Percentiles rank a stretch among this genome's conserved stretches.
These are phyloP conservation scores for Heterobasidion annosum DNA, from an alignment of 1,284 basidiomycete genomes.

Conservation along the genomic window DNA sequence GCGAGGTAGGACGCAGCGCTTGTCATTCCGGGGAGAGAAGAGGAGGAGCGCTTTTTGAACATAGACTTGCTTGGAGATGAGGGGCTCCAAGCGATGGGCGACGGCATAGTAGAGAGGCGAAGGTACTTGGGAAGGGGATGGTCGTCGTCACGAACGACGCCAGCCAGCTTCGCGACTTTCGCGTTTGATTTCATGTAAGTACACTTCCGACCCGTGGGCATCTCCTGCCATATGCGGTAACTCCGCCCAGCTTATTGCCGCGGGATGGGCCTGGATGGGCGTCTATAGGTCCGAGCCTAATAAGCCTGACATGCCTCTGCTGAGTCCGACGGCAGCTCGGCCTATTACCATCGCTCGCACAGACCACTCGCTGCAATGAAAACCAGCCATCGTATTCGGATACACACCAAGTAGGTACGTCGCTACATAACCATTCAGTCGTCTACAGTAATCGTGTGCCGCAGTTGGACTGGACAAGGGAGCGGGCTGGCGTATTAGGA, in stretches of 20 bases:
- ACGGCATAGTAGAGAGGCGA: conserved; percentile 28
- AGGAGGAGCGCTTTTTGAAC: conserved; percentile 47
- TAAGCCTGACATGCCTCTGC: too few relatives aligned
- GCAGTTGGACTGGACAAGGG: too few relatives aligned
- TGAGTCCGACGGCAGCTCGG: too few relatives aligned
- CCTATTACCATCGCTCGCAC: too few relatives aligned
- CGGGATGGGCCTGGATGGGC: too few relatives aligned
- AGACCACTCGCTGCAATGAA: too few relatives aligned
- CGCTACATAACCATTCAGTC: too few relatives aligned
- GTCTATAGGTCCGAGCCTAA: too few relatives aligned
- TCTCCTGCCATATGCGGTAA: not conserved
- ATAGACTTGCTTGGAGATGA: conserved; percentile 43
- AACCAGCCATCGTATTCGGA: too few relatives aligned
- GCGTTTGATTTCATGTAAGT: not conserved
- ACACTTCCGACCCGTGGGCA: not conserved
- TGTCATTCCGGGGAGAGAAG: conserved; percentile 30
- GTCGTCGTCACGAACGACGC: conserved; percentile 9
- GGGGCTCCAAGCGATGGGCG: conserved; percentile 39
- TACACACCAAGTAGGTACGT: too few relatives aligned
- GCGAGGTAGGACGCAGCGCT: conserved; percentile 67
- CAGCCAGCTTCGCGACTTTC: conserved; percentile 1
- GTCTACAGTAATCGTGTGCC: too few relatives aligned
- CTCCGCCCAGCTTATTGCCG: not conserved
- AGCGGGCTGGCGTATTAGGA: too few relatives aligned
- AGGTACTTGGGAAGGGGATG: not conserved